A percentile compares a stretch with the other conserved stretches of the same genome.
These are phyloP conservation scores for Protoeuglena noctilucae DNA, from an alignment of 139 green algal genomes.

Conservation along the genomic window DNA sequence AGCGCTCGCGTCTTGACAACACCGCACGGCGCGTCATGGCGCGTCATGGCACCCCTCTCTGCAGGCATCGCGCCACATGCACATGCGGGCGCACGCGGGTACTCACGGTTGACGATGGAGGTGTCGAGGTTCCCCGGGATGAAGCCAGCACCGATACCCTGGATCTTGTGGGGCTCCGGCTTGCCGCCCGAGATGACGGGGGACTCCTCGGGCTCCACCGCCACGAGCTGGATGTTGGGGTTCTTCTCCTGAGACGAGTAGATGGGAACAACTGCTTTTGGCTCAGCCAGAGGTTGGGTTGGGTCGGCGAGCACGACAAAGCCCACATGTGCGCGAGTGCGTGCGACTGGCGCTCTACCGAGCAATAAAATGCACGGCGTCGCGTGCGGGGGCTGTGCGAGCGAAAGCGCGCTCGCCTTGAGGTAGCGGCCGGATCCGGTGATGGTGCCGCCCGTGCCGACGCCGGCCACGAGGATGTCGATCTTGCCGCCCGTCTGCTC, in stretches of 20 bases:
- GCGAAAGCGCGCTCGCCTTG: too few relatives aligned
- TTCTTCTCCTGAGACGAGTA: too few relatives aligned
- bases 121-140: constrained; percentile 75
- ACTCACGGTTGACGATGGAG: constrained; percentile 55
- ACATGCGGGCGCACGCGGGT: constrained; percentile 1
- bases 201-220: constrained; percentile 65
- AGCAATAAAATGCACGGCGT: too few relatives aligned
- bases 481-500: constrained; percentile 10
- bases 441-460: constrained; percentile 83
- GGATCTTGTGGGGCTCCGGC: constrained; percentile 91
- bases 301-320: too few relatives aligned
- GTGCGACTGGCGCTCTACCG: too few relatives aligned
- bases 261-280: too few relatives aligned
- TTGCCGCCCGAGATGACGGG: constrained; percentile 43
- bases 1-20: too few relatives aligned
- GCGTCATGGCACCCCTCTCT: background rate
- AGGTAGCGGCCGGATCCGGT: constrained; percentile 62
- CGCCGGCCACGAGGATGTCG: constrained; percentile 29
- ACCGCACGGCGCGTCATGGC: too few relatives aligned
- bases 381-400: too few relatives aligned
- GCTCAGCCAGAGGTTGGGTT: too few relatives aligned
- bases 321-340: too few relatives aligned
- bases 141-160: constrained; percentile 65
- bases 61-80: background rate
- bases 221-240: constrained; percentile 16